Evolutionary conservation across 2,329 filamentous ascomycete genomes (phyloP).

Genomic region (Penicillium thymicola): DNA sequence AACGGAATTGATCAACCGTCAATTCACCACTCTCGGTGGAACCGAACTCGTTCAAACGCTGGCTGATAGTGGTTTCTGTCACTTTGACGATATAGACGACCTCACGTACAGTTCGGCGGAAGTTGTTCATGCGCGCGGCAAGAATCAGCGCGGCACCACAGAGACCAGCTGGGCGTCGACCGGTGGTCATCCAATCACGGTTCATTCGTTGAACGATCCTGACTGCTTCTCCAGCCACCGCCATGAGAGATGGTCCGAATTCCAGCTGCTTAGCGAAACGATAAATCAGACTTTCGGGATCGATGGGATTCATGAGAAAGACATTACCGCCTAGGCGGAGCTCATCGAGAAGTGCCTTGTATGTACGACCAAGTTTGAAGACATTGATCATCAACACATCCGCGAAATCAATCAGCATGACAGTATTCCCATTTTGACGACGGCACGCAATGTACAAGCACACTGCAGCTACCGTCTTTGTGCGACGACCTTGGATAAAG

Average conservation of each 20-base stretch:
- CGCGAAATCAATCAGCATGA: constrained; percentile 94
- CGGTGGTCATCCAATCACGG: constrained; percentile 94
- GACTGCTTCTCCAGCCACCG: constrained; percentile 83
- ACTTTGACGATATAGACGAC: constrained; percentile 99
- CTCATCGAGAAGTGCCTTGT: constrained; percentile 73
- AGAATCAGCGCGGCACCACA: constrained; percentile 93
- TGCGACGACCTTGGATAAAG: constrained; percentile 81
- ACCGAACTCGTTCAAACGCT: constrained; percentile 88
- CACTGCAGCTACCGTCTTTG: constrained; percentile 82
- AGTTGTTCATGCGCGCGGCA: constrained; percentile 97
- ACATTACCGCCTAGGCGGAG: constrained; percentile 54
- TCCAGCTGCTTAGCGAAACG: constrained; percentile 90
- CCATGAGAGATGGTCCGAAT: constrained; percentile 76
- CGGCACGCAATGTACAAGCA: constrained; percentile 88
- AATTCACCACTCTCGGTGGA: constrained; percentile 78
- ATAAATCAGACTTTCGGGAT: constrained; percentile 85
- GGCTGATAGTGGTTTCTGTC: constrained; percentile 86
- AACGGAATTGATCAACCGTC: constrained; percentile 78
- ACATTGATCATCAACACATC: constrained; percentile 84
- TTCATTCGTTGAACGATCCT: constrained; percentile 90
- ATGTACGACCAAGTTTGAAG: constrained; percentile 84
- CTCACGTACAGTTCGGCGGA: constrained; percentile 84
- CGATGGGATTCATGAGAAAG: constrained; percentile 69
- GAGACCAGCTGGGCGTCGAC: constrained; percentile 86
- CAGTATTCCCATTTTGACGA: constrained; percentile 70